These are phyloP conservation scores for Cornus kousa DNA, from an alignment of 148 eudicot genomes.

Conservation along the genomic window DNA sequence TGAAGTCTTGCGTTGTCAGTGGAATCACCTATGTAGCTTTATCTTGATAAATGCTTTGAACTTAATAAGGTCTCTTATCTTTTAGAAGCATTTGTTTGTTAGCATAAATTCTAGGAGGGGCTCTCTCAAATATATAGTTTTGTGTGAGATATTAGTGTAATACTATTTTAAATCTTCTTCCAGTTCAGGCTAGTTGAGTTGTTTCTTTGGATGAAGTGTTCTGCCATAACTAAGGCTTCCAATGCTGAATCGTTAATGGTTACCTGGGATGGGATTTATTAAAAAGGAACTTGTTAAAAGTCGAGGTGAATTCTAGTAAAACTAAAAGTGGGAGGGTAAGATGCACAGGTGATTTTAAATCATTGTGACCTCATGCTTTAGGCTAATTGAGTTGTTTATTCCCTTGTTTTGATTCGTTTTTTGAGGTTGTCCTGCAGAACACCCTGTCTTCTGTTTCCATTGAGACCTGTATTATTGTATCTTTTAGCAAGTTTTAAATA, in stretches of 20 bases:
- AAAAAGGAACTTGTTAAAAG: background rate
- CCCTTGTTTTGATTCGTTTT: background rate
- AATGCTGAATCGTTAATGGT: background rate
- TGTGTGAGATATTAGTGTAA: background rate
- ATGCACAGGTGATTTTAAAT: background rate
- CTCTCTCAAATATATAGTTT: no score
- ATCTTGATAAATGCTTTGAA: background rate
- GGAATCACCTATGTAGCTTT: background rate
- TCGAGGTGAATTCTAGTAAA: background rate
- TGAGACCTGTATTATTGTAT: no score
- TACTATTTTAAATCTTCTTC: no score
- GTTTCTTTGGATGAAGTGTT: background rate
- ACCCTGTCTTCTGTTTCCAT: no score
- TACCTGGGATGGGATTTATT: background rate
- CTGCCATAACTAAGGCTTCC: background rate
- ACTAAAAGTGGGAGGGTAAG: constrained; percentile 4
- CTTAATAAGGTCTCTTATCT: background rate
- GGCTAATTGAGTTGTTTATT: background rate
- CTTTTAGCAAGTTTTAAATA: background rate
- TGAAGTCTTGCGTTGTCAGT: no score
- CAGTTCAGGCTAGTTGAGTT: background rate
- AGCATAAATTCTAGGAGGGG: background rate
- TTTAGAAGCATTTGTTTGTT: background rate
- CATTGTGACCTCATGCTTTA: background rate
- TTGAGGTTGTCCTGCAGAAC: background rate